Conservation (phyloP, 129 eudicot species). For the Pittosporum tobira region DNA sequence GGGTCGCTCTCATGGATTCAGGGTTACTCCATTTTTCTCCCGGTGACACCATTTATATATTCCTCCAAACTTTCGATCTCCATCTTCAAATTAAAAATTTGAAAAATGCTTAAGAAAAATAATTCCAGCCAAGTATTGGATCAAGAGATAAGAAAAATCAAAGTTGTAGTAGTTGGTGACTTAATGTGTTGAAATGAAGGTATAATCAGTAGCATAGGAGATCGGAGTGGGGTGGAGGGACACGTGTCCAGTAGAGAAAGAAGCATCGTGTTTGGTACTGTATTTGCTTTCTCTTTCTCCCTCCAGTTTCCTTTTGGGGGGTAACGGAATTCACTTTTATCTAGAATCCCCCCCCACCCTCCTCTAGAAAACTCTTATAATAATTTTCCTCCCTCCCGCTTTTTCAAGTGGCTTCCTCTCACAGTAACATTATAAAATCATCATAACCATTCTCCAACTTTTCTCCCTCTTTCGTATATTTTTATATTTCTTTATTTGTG, state of each 20-base stretch:
- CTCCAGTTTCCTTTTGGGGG: constrained; percentile 54
- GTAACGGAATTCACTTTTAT: constrained; percentile 21
- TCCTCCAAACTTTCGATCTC: too few species aligned
- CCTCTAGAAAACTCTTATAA: constrained; percentile 10
- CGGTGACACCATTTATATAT: too few species aligned
- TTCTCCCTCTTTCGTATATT: not conserved
- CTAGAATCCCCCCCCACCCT: constrained; percentile 27
- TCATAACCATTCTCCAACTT: not conserved
- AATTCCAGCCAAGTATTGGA: too few species aligned
- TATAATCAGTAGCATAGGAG: not conserved
- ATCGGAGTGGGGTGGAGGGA: constrained; percentile 11
- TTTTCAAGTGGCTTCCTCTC: constrained; percentile 3
- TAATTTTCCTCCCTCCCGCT: not conserved
- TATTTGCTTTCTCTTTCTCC: constrained; percentile 16
- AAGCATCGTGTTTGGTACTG: too few species aligned
- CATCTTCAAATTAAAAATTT: too few species aligned
- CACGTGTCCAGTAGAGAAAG: constrained; percentile 21
- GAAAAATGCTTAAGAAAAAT: too few species aligned
- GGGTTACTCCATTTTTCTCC: too few species aligned
- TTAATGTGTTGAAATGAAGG: too few species aligned
- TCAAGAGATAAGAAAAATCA: not conserved
- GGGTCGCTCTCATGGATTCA: constrained; percentile 14
- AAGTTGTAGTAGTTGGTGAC: not conserved
- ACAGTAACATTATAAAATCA: too few species aligned
- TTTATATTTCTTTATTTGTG: not conserved